Conservation (phyloP, 495 filamentous ascomycete species). For the Cudoniella acicularis region DNA sequence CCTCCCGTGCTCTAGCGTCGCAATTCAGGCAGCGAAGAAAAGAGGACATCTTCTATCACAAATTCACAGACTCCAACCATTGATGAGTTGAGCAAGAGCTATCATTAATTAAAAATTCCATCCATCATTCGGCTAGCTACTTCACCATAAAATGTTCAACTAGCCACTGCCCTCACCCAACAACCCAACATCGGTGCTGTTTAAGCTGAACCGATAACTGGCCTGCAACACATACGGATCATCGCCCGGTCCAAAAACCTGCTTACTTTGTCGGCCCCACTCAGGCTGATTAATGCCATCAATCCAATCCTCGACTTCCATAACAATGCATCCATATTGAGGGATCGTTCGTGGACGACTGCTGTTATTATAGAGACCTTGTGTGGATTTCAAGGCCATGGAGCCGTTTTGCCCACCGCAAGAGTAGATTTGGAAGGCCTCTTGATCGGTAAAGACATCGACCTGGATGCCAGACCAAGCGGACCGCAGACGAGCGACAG, state of each 20-base stretch:
- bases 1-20: too few relatives aligned
- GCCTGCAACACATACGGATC: slow-evolving; percentile 62
- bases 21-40: too few relatives aligned
- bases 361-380: slow-evolving; percentile 44
- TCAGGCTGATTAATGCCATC: slow-evolving; percentile 77
- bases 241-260: slow-evolving; percentile 61
- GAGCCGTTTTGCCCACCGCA: slow-evolving; percentile 72
- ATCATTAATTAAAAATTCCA: too few relatives aligned
- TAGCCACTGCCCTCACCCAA: slow-evolving; percentile 15
- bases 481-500: slow-evolving; percentile 59
- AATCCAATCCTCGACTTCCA: slow-evolving; percentile 71
- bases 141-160: too few relatives aligned
- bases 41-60: too few relatives aligned
- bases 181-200: slow-evolving; percentile 15
- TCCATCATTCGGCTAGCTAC: too few relatives aligned
- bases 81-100: too few relatives aligned
- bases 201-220: slow-evolving; percentile 53
- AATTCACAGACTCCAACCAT: too few relatives aligned
- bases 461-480: slow-evolving; percentile 67
- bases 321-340: slow-evolving; percentile 69
- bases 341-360: slow-evolving; percentile 46
- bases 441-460: slow-evolving; percentile 71
- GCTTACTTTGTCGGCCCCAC: slow-evolving; percentile 61
- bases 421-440: slow-evolving; percentile 73
- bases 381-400: slow-evolving; percentile 57